Percentiles rank a stretch among this genome's conserved stretches.
phyloP scores from a whole-genome alignment of 225 moss, liverwort and hornwort genomes.

The Takakia lepidozioides region DNA sequence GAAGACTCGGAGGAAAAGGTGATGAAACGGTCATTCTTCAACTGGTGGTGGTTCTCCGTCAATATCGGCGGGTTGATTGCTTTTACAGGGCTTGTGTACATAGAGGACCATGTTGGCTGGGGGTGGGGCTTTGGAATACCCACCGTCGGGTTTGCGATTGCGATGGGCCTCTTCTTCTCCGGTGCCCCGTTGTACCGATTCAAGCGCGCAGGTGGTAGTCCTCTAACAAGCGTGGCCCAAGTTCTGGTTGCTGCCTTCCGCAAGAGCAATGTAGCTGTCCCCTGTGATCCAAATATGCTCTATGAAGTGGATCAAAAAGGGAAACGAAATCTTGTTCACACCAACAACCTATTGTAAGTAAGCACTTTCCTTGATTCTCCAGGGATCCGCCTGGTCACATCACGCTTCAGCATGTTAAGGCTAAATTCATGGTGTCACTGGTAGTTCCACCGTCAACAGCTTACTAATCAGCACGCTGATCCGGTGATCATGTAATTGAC shows the following conservation, averaged over 20 bases:
- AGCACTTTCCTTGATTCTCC: too few species aligned
- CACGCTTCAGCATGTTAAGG: too few species aligned
- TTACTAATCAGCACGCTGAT: too few species aligned
- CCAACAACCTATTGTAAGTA: too few species aligned
- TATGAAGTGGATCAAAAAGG: constrained; percentile 28
- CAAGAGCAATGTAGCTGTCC: constrained; percentile 19
- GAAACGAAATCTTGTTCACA: too few species aligned
- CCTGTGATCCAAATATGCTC: constrained; percentile 7
- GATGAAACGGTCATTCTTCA: constrained; percentile 45
- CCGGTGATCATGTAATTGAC: too few species aligned
- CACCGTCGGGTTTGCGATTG: constrained; percentile 53
- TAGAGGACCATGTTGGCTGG: constrained; percentile 51
- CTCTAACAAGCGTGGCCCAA: constrained; percentile 35
- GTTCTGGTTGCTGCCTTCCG: constrained; percentile 44
- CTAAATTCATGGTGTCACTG: too few species aligned
- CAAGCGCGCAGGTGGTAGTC: constrained; percentile 39
- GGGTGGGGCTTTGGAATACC: too few species aligned
- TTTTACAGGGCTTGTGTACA: background rate
- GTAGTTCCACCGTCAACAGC: background rate
- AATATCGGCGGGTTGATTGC: constrained; percentile 8
- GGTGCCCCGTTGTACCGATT: constrained; percentile 39
- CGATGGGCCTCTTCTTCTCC: constrained; percentile 25
- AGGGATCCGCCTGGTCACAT: too few species aligned
- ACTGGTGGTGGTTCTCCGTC: constrained; percentile 47
- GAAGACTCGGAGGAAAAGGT: constrained; percentile 31